Evolutionary conservation across 495 filamentous ascomycete genomes (phyloP), one percentile per base, ranked within the genome.

Genomic region (Hypoxylon lenormandii): DNA sequence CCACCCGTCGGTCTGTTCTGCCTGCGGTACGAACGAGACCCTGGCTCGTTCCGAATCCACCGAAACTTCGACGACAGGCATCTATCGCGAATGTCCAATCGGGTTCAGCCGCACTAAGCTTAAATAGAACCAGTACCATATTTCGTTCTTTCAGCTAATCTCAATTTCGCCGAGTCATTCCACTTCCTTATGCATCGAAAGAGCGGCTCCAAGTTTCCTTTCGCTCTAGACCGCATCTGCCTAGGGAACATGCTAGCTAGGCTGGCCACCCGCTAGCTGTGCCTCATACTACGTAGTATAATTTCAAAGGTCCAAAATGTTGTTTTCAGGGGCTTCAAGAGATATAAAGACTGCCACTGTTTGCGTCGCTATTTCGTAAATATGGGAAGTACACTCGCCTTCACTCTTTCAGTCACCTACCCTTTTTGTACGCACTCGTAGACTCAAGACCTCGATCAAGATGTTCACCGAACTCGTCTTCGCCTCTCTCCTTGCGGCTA

Each of bases 401-500:
- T 22, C 26, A 36, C n/a, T 23, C 45, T 16, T 36, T 53, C 33
- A 30, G 18, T 63, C 33, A 33, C 18, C 18, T n/a, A n/a, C 28
- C 33, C 21, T 37, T 26, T 18, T 30, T 11, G 23, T 58, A 33
- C 18, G 23, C 46, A 37, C 2, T 47, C 16, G 12, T 23, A 0
- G 50, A 7, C 16, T 38, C 16, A 37, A 8, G 23, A 51, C 23
- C 33, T 6, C 36, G 7, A 11, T 38, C 54, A 63, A 28, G 18
- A 71, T 71, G 68, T 43, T 71, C n/a, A 21, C 60, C 48, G 5
- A 69, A 51, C 51, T 72, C 18, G 48, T 60, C 5, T 40, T 74
- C 57, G 58, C 48, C 30, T 66, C 62, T 26, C 48, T 66, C 19
- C 69, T 76, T 10, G 66, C 64, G 26, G 33, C 64, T 8, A 48